Evolutionary conservation across 805 yeast genomes (phyloP), one percentile per base, ranked within the genome.

Genomic region (Saturnispora serradocipensis): DNA sequence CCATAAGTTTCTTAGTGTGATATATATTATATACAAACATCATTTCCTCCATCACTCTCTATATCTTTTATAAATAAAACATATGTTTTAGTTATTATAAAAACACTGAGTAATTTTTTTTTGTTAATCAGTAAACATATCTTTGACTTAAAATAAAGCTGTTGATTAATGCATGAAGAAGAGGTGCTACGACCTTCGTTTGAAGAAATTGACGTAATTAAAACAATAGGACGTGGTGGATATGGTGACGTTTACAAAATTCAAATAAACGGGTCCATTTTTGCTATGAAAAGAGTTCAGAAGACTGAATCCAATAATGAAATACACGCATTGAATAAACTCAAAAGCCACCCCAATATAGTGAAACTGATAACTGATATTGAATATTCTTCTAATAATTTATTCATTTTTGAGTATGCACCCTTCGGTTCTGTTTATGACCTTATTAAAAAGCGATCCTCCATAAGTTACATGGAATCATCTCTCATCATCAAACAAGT

Each of bases 211-310:
- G 4, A 10, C 9, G 25, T 34, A 6, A 24, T 46, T 8, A 32
- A 22, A n/a, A 35, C 48, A 3, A 35, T 93, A 2, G 99, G 98
- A 3, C 78, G 78, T 54, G 99, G 99, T 2, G 97, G 97, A 0
- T 89, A 81, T 64, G 98, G 97, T 1, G 78, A 79, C 39, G 97
- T 91, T 4, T 89, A 83, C 66, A 76, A 63, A 39, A 61, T 58
- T 11, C 43, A 32, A 1, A 46, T 47, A 1, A 44, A 58, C 0
- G 52, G 53, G 1, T 53, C 52, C 9, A 28, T 55, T 4, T 62
- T 42, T 51, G 68, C 68, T 24, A 56, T 63, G 62, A 66, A 64
- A 48, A 54, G 53, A 6, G 55, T 58, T 18, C 55, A 57, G 22
- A 52, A 54, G 5, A 53, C 52, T 7, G 5, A 13, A 22, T 25